Evolutionary conservation across 1,284 basidiomycete genomes (phyloP), one percentile per base, ranked within the genome.

Genomic region (Moniliophthora roreri): DNA sequence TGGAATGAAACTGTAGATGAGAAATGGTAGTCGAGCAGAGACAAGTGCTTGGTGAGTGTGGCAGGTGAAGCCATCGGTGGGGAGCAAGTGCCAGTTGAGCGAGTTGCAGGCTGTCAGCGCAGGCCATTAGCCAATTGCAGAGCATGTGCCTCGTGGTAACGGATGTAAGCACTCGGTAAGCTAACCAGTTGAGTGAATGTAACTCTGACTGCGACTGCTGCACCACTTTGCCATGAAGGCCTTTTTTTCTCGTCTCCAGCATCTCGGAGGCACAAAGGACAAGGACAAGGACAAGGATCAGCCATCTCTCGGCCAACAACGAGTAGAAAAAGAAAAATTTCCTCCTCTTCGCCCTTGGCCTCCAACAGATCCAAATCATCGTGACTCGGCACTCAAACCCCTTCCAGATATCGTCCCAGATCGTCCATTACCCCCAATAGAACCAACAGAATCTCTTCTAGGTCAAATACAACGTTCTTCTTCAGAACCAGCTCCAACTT

Each of bases 181-280:
- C n/a, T n/a, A n/a, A n/a, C n/a, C n/a, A n/a, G n/a, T n/a, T n/a
- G n/a, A n/a, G n/a, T n/a, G n/a, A n/a, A n/a, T n/a, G n/a, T n/a
- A n/a, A n/a, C n/a, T n/a, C n/a, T n/a, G n/a, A n/a, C n/a, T n/a
- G n/a, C n/a, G n/a, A n/a, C n/a, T n/a, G n/a, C n/a, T n/a, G n/a
- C n/a, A n/a, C n/a, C n/a, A n/a, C n/a, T n/a, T n/a, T n/a, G 60
- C 68, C 63, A 91, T 91, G 89, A 90, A 88, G 78, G 89, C 87
- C 48, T 86, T 90, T 62, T 79, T 91, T 68, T 78, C 80, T 66
- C 81, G 87, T 63, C 75, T 90, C 60, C 87, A 89, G 69, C 73
- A 87, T 58, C 83, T 84, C 58, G 77, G 81, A 56, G 72, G 79
- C 60, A 59, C 65, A 60, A 87, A 85, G 67, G 83, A 85, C 58